phyloP scores from a whole-genome alignment of 495 filamentous ascomycete genomes.

The Friedmanniomyces endolithicus region DNA sequence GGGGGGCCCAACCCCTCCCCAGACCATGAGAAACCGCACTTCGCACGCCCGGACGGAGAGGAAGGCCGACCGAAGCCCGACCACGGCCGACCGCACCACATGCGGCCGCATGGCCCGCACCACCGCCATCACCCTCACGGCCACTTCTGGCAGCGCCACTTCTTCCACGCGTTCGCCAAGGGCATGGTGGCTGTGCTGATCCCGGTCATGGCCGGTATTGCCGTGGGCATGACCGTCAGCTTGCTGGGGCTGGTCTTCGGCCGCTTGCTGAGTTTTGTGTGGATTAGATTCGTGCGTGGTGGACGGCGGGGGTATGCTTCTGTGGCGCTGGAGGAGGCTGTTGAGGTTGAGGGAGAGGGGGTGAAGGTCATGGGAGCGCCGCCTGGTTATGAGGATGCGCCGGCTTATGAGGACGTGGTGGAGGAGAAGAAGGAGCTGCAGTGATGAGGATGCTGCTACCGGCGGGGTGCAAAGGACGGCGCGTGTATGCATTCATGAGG shows the following conservation, averaged over 20 bases:
- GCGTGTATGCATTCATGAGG: no score
- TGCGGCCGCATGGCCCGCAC: conserved; percentile 3
- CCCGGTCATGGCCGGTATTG: conserved; percentile 15
- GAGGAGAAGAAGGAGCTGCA: neutral
- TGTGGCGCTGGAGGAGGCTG: neutral
- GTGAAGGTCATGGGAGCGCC: conserved; percentile 1
- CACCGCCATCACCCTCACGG: neutral
- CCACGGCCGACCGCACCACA: conserved; percentile 12
- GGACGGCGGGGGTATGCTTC: neutral
- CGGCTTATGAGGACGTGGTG: conserved; percentile 6
- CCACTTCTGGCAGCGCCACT: neutral
- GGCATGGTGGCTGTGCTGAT: conserved; percentile 12
- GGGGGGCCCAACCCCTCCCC: neutral
- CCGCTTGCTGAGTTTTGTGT: conserved; percentile 10
- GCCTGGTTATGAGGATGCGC: conserved; percentile 13
- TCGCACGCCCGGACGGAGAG: neutral
- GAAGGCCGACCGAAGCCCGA: neutral
- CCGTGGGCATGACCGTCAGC: conserved; percentile 14
- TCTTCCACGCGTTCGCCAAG: conserved; percentile 7
- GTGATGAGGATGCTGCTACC: neutral
- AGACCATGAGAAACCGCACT: neutral
- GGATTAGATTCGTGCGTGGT: conserved; percentile 6
- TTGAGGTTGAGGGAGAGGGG: neutral
- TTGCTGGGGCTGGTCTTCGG: conserved; percentile 10
- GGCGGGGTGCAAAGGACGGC: no score